phyloP scores from a whole-genome alignment of 768 basidiomycete species.

The Tubosaeta sp. region DNA sequence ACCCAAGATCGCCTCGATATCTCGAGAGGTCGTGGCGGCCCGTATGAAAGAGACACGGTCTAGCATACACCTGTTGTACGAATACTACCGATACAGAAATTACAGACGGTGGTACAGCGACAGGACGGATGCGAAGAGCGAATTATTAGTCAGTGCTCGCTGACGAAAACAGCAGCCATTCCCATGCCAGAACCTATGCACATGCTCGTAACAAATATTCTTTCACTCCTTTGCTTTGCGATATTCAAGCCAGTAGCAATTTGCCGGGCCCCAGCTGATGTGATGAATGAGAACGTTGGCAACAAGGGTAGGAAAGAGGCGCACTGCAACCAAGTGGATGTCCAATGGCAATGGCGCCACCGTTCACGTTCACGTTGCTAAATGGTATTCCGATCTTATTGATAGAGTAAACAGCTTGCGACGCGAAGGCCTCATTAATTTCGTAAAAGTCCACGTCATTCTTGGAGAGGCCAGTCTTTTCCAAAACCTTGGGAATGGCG shows the following conservation, averaged over 20 bases:
- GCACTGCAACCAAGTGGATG: conserved; percentile 83
- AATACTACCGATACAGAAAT: neutral
- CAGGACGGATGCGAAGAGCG: neutral
- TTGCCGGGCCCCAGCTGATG: conserved; percentile 75
- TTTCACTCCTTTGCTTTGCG: conserved; percentile 69
- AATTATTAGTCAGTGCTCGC: conserved; percentile 55
- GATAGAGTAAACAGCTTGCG: conserved; percentile 72
- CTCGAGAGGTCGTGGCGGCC: conserved; percentile 49
- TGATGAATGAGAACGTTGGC: conserved; percentile 2
- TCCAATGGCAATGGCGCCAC: conserved; percentile 87
- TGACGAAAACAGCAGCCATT: conserved; percentile 84
- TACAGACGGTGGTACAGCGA: neutral
- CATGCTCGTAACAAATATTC: conserved; percentile 88
- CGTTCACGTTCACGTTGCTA: conserved; percentile 81
- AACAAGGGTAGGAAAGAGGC: conserved; percentile 30
- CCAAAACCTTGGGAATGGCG: conserved; percentile 76
- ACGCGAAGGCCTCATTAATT: conserved; percentile 91
- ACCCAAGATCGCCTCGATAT: conserved; percentile 65
- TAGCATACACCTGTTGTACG: neutral
- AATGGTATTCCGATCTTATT: conserved; percentile 65
- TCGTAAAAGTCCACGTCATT: conserved; percentile 87
- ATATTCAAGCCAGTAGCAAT: conserved; percentile 81
- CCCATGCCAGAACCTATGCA: conserved; percentile 90
- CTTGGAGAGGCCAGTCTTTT: conserved; percentile 57
- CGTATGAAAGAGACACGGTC: conserved; percentile 57